Conservation (phyloP, 1,139 yeast species). For the Yamadazyma blattariae region DNA sequence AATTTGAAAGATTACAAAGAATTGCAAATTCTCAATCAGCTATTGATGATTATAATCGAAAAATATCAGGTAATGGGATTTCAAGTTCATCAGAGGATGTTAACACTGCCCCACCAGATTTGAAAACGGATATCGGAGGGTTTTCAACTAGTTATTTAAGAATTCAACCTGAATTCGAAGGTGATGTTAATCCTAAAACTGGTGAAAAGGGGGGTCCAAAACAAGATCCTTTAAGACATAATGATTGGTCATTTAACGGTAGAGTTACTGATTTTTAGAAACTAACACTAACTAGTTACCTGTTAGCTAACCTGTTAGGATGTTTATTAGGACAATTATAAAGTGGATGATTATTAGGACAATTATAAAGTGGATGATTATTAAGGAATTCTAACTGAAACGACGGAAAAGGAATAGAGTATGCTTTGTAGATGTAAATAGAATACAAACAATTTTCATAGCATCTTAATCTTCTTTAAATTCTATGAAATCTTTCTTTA, state of each 20-base stretch:
- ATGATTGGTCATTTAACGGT: constrained; percentile 95
- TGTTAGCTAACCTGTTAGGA: no score
- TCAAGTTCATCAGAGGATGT: constrained; percentile 22
- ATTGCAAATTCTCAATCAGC: constrained; percentile 80
- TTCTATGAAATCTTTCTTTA: no score
- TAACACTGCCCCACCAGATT: constrained; percentile 20
- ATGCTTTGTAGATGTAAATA: no score
- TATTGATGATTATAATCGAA: constrained; percentile 68
- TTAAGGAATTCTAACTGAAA: no score
- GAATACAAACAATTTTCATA: no score
- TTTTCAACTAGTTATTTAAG: constrained; percentile 69
- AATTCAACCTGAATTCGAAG: constrained; percentile 93
- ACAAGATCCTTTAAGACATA: constrained; percentile 91
- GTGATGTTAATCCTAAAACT: constrained; percentile 86
- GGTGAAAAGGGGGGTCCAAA: constrained; percentile 99
- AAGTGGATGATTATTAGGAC: no score
- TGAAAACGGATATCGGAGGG: constrained; percentile 58
- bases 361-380: no score
- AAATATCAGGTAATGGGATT: constrained; percentile 28
- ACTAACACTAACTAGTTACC: no score
- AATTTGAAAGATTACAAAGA: constrained; percentile 81
- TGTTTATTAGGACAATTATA: no score
- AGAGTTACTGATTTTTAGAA: constrained; percentile 86
- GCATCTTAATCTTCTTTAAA: no score
- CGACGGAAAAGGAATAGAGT: no score